These are phyloP conservation scores for Boletus bicolor DNA, from an alignment of 768 basidiomycete genomes.

Conservation along the genomic window DNA sequence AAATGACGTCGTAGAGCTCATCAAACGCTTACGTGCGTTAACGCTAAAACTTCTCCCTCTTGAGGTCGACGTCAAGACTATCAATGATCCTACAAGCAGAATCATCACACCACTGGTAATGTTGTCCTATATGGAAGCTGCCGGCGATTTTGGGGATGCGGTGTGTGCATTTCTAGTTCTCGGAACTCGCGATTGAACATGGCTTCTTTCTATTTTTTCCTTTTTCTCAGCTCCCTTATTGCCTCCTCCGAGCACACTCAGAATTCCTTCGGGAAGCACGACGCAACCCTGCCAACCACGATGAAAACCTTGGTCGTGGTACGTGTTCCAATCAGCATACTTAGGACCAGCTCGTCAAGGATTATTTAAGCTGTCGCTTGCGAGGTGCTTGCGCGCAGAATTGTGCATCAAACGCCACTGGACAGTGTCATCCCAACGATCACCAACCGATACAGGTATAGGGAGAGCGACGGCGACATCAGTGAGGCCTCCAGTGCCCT, in stretches of 20 bases:
- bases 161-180: conserved; percentile 40
- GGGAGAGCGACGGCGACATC: conserved; percentile 69
- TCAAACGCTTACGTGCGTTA: conserved; percentile 74
- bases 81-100: conserved; percentile 76
- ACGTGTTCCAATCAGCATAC: conserved; percentile 16
- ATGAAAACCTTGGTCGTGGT: conserved; percentile 82
- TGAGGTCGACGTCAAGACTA: conserved; percentile 63
- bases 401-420: conserved; percentile 64
- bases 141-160: conserved; percentile 84
- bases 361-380: conserved; percentile 63
- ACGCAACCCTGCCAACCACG: conserved; percentile 79
- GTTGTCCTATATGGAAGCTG: conserved; percentile 69
- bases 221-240: conserved; percentile 67
- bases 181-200: not conserved
- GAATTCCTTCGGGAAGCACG: conserved; percentile 83
- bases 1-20: conserved; percentile 53
- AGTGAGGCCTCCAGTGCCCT: conserved; percentile 75
- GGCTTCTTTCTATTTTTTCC: not conserved
- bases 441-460: conserved; percentile 72
- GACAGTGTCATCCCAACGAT: conserved; percentile 70
- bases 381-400: conserved; percentile 77
- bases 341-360: not conserved
- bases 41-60: conserved; percentile 75
- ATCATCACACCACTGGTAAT: conserved; percentile 82
- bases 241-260: conserved; percentile 69